A percentile compares a stretch with the other conserved stretches of the same genome.
Conservation (phyloP, 768 basidiomycete species). For the Phanerodontia chrysosporium region DNA sequence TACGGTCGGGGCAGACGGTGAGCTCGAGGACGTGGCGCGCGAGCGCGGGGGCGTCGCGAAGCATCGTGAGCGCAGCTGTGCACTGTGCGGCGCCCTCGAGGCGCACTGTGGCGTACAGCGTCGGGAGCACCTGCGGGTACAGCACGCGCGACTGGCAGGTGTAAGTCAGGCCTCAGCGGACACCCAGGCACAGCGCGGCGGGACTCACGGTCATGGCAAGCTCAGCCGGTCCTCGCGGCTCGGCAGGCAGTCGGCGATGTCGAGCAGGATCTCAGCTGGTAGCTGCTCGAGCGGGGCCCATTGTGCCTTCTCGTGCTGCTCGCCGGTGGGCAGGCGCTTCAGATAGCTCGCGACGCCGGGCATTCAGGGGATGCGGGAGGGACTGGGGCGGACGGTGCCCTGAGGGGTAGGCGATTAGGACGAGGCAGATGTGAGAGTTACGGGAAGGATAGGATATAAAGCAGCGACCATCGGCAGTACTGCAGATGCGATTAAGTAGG, state of each 20-base stretch:
- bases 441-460: background rate
- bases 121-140: conserved; percentile 40
- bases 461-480: conserved; percentile 2
- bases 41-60: conserved; percentile 45
- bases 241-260: conserved; percentile 54
- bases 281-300: conserved; percentile 17
- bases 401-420: background rate
- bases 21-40: conserved; percentile 68
- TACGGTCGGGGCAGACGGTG: conserved; percentile 37
- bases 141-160: background rate
- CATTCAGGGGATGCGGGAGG: conserved; percentile 2
- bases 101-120: conserved; percentile 56
- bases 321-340: conserved; percentile 5
- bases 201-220: conserved; percentile 56
- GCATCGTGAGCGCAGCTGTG: conserved; percentile 60
- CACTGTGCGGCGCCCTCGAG: conserved; percentile 59
- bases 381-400: background rate
- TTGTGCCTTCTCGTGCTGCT: background rate
- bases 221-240: conserved; percentile 52
- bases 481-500: conserved; percentile 2
- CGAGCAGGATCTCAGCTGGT: conserved; percentile 64
- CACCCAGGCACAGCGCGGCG: background rate
- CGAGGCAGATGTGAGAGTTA: background rate
- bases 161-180: background rate
- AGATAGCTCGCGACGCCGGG: background rate